Evolutionary conservation across 78 protist species (phyloP).

Genomic region (Blattamonas nauphoetae): DNA sequence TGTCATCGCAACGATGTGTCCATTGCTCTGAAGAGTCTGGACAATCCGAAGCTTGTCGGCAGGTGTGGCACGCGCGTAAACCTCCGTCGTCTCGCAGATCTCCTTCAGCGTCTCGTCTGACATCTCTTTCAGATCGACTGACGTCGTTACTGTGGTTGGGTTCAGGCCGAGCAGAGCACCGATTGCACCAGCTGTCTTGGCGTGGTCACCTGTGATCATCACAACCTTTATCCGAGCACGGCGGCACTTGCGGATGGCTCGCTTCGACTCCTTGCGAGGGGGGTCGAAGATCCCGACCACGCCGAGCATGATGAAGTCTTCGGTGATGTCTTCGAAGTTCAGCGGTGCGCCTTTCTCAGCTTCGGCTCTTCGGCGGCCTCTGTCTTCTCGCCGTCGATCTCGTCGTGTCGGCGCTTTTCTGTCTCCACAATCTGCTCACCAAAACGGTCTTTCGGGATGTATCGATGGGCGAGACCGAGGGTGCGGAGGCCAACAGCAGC

Average conservation of each 20-base stretch:
- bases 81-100: background rate
- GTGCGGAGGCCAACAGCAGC: no score
- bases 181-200: background rate
- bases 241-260: constrained; percentile 19
- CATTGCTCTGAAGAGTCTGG: constrained; percentile 2
- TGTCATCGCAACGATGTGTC: background rate
- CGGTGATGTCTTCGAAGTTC: background rate
- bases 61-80: constrained; percentile 6
- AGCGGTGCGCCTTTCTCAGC: background rate
- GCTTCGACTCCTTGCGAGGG: constrained; percentile 1
- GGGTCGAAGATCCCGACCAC: constrained; percentile 35
- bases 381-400: background rate
- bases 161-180: background rate
- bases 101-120: background rate
- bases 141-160: background rate
- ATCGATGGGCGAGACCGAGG: no score
- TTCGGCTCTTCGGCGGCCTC: background rate
- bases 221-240: constrained; percentile 16
- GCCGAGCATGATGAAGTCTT: constrained; percentile 10
- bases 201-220: constrained; percentile 37
- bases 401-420: no score
- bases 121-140: background rate
- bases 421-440: background rate
- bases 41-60: constrained; percentile 26
- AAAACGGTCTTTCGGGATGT: no score